Conservation (phyloP, 2,329 filamentous ascomycete species). For the Rhinocladiella similis region DNA sequence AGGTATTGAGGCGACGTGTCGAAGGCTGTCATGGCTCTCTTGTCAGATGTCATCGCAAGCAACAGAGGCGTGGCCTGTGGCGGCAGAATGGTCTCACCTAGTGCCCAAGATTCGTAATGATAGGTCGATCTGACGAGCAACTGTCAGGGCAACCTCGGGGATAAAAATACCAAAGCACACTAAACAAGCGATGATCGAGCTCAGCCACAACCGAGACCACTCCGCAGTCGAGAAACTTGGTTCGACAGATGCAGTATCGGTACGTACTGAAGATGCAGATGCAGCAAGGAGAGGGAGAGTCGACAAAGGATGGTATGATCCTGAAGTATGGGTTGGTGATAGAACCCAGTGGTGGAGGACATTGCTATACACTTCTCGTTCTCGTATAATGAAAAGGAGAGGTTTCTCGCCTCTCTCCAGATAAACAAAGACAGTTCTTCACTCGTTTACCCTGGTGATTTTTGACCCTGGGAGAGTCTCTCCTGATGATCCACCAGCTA, state of each 20-base stretch:
- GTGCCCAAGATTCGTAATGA: not conserved
- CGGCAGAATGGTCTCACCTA: not conserved
- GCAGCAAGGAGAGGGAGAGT: constrained; percentile 4
- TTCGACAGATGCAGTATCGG: not conserved
- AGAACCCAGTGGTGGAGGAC: too few relatives aligned
- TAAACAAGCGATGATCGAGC: constrained; percentile 1
- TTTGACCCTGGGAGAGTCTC: not conserved
- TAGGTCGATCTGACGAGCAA: not conserved
- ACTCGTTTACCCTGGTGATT: too few relatives aligned
- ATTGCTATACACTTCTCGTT: too few relatives aligned
- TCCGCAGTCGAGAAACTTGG: not conserved
- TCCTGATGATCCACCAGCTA: not conserved
- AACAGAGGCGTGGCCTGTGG: not conserved
- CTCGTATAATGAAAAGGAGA: too few relatives aligned
- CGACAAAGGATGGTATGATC: too few relatives aligned
- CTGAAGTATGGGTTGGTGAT: too few relatives aligned
- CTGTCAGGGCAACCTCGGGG: constrained; percentile 3
- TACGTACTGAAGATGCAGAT: not conserved
- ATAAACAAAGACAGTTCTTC: too few relatives aligned
- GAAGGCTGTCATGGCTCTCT: too few relatives aligned
- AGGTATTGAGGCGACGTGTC: too few relatives aligned
- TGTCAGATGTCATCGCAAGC: not conserved
- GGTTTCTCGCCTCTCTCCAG: too few relatives aligned
- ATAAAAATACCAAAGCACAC: constrained; percentile 10
- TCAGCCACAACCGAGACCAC: constrained; percentile 15